phyloP scores from a whole-genome alignment of 2,329 filamentous ascomycete genomes.

The Clarireedia paspali region DNA sequence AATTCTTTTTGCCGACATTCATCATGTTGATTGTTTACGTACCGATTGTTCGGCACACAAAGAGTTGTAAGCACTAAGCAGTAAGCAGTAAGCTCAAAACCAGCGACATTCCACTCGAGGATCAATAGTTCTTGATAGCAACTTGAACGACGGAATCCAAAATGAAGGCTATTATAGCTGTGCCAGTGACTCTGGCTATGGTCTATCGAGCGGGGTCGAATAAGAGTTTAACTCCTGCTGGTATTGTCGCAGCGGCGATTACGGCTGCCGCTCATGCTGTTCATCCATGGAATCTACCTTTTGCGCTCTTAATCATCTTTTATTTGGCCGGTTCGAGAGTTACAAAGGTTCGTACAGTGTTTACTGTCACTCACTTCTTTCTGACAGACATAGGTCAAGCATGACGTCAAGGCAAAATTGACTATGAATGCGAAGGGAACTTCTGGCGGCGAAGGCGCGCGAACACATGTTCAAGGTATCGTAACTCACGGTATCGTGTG shows the following conservation, averaged over 20 bases:
- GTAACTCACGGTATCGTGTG: not conserved
- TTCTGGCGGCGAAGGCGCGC: slow-evolving; percentile 69
- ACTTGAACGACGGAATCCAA: not conserved
- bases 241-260: slow-evolving; percentile 61
- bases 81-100: no score
- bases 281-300: slow-evolving; percentile 94
- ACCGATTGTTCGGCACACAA: no score
- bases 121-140: not conserved
- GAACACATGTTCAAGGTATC: slow-evolving; percentile 72
- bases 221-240: slow-evolving; percentile 70
- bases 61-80: no score
- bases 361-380: not conserved
- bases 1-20: no score
- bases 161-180: slow-evolving; percentile 52
- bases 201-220: slow-evolving; percentile 61
- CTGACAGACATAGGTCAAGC: slow-evolving; percentile 58
- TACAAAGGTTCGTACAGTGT: slow-evolving; percentile 59
- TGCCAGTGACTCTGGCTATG: slow-evolving; percentile 51
- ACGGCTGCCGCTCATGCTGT: slow-evolving; percentile 76
- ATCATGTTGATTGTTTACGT: no score
- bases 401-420: slow-evolving; percentile 73
- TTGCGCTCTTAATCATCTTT: slow-evolving; percentile 73
- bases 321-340: slow-evolving; percentile 78
- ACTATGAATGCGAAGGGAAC: slow-evolving; percentile 70
- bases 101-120: not conserved